Conservation (phyloP, 1,284 basidiomycete genomes). For the Leccinum cinnamomeum region DNA sequence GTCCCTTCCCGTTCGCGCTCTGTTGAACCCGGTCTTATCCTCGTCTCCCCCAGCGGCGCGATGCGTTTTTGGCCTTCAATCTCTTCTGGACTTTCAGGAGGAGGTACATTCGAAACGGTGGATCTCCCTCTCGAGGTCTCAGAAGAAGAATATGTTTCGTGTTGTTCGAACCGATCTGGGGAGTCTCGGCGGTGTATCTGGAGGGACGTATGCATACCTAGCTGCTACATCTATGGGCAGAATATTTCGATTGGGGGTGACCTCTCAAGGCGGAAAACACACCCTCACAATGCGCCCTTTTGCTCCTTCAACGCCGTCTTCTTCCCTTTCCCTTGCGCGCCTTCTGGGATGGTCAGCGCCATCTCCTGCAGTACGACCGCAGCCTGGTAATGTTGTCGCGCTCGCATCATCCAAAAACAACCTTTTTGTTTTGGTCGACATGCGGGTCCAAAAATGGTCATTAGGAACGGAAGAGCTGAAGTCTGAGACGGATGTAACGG, state of each 20-base stretch:
- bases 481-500: constrained; percentile 52
- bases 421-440: constrained; percentile 66
- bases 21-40: constrained; percentile 71
- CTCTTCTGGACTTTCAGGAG: constrained; percentile 78
- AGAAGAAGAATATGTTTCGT: constrained; percentile 61
- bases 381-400: constrained; percentile 59
- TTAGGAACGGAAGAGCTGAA: constrained; percentile 60
- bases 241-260: constrained; percentile 62
- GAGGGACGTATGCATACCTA: constrained; percentile 43
- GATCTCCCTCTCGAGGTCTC: constrained; percentile 46
- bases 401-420: constrained; percentile 46
- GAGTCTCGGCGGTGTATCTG: constrained; percentile 12
- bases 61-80: constrained; percentile 81
- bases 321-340: constrained; percentile 53
- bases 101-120: constrained; percentile 59
- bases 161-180: constrained; percentile 64
- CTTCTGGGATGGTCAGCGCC: constrained; percentile 55
- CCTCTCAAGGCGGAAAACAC: constrained; percentile 66
- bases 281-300: constrained; percentile 58
- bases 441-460: constrained; percentile 67
- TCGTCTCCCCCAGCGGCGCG: constrained; percentile 62
- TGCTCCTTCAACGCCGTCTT: constrained; percentile 49
- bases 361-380: constrained; percentile 28
- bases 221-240: constrained; percentile 65
- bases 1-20: constrained; percentile 62